phyloP scores from a whole-genome alignment of 2,329 filamentous ascomycete species.

The Colletotrichum echinochloae region DNA sequence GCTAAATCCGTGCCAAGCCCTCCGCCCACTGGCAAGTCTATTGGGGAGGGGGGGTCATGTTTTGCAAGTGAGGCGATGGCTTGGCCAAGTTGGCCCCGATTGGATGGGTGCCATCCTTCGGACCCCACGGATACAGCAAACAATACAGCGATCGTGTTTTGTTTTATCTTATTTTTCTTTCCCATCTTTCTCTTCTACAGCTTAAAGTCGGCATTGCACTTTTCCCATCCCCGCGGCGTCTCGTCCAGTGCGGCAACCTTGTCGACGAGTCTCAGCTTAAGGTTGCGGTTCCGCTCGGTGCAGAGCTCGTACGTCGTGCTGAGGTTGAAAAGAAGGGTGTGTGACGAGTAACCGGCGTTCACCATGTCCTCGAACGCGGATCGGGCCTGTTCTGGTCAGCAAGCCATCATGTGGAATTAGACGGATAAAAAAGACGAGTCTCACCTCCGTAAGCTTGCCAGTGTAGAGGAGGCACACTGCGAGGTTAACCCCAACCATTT shows the following conservation, averaged over 20 bases:
- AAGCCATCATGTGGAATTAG: slow-evolving; percentile 1
- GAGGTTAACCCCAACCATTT: slow-evolving; percentile 83
- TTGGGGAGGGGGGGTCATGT: background rate
- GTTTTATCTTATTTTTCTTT: background rate
- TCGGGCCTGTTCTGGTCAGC: slow-evolving; percentile 65
- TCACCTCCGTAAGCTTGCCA: slow-evolving; percentile 78
- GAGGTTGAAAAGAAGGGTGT: slow-evolving; percentile 88
- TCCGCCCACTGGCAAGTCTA: slow-evolving; percentile 29
- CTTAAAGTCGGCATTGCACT: slow-evolving; percentile 81
- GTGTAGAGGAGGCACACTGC: slow-evolving; percentile 88
- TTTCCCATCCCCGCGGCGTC: slow-evolving; percentile 74
- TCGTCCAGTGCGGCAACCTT: slow-evolving; percentile 71
- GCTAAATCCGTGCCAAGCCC: slow-evolving; percentile 10
- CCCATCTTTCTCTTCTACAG: slow-evolving; percentile 57
- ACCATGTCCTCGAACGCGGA: slow-evolving; percentile 75
- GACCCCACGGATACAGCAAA: slow-evolving; percentile 11
- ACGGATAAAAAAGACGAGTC: slow-evolving; percentile 39
- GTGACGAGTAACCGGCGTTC: slow-evolving; percentile 73
- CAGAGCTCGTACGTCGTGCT: slow-evolving; percentile 93
- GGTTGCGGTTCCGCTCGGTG: slow-evolving; percentile 77
- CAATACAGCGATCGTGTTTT: background rate
- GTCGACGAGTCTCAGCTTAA: slow-evolving; percentile 80
- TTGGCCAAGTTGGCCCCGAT: slow-evolving; percentile 1
- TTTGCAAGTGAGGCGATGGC: background rate
- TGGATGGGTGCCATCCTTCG: slow-evolving; percentile 11